Base-by-base conservation (phyloP, 495 filamentous ascomycete species). In the Neurospora sp. region DNA sequence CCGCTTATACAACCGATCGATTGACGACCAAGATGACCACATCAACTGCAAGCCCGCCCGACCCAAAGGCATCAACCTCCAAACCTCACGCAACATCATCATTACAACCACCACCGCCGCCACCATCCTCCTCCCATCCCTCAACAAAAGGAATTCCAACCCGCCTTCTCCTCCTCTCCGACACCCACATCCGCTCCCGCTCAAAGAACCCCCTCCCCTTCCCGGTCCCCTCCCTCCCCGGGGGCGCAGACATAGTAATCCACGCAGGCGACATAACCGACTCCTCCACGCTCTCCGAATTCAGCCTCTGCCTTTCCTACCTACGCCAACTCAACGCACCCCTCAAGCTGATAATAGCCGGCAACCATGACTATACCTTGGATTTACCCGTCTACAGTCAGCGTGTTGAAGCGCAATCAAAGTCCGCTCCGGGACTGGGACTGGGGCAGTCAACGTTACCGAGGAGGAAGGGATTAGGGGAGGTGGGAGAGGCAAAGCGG, bases 311-410 rank as follows among this genome's bases (percentile, higher is more conserved):
- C 9, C 76, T 94, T n/a, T 70, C 81, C 3, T 85, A 92, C 76
- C 82, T 96, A 5, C 77, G 78, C 18, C 74, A 70, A 0, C 85
- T 90, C 72, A 76, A 87, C 9, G 92, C 93, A 0, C 86, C 90
- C n/a, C 80, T 94, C 4, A 96, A 94, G 72, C 80, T 96, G 39
- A 88, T 94, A 39, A 93, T 96, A 71, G 89, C 93, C 3, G 93
- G 93, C 0, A 94, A 95, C 78, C 93, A 94, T 80, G 92, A 95
- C 76, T 86, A 91, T 70, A 88, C 88, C 0, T 86, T 94, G 1
- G 91, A 96, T 76, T 78, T 80, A 20, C 80, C 85, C 1, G 40
- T 4, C 70, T 73, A 44, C 14, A 16, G 6, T 27, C 27, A 35
- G 2, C 11, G 1, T 3, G 5, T 65, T 1, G 46, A 20, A 0